Evolutionary conservation across 768 basidiomycete species (phyloP).

Genomic region (Boletus edulis): DNA sequence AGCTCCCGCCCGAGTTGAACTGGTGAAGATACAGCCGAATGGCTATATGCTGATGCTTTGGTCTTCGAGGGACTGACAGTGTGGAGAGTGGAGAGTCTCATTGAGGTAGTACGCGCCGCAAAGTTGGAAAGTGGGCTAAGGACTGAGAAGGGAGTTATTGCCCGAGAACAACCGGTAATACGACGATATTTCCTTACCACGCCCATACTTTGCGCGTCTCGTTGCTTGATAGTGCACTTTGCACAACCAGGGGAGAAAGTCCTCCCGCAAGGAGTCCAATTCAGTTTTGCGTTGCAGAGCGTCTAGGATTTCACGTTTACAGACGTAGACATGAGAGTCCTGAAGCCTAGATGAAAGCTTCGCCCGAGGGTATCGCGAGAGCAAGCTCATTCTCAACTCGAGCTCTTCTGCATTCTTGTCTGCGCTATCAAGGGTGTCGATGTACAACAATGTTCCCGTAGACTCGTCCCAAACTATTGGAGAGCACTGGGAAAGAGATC

Average conservation of each 20-base stretch:
- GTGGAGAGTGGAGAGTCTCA: constrained; percentile 59
- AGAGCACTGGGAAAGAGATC: constrained; percentile 38
- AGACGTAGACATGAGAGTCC: constrained; percentile 92
- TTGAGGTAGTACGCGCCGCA: constrained; percentile 38
- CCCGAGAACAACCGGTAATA: neutral
- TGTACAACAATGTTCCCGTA: constrained; percentile 64
- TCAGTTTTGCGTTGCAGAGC: constrained; percentile 63
- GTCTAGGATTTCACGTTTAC: constrained; percentile 71
- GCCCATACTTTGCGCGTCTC: constrained; percentile 57
- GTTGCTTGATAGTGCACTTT: constrained; percentile 75
- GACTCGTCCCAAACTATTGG: constrained; percentile 69
- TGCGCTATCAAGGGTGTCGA: constrained; percentile 67
- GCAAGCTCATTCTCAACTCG: constrained; percentile 69
- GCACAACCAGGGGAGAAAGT: constrained; percentile 91
- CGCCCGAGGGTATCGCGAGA: constrained; percentile 74
- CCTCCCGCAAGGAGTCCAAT: constrained; percentile 83
- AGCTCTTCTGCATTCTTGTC: constrained; percentile 72
- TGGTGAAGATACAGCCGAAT: constrained; percentile 15
- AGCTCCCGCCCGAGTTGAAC: constrained; percentile 27
- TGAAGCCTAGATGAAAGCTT: constrained; percentile 65
- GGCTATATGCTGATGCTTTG: constrained; percentile 10
- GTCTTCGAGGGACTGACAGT: constrained; percentile 15
- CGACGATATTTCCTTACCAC: constrained; percentile 36
- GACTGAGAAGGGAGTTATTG: constrained; percentile 30
- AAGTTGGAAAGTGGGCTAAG: constrained; percentile 44